phyloP scores from a whole-genome alignment of 2,329 filamentous ascomycete species.

The Penicillium sp. region DNA sequence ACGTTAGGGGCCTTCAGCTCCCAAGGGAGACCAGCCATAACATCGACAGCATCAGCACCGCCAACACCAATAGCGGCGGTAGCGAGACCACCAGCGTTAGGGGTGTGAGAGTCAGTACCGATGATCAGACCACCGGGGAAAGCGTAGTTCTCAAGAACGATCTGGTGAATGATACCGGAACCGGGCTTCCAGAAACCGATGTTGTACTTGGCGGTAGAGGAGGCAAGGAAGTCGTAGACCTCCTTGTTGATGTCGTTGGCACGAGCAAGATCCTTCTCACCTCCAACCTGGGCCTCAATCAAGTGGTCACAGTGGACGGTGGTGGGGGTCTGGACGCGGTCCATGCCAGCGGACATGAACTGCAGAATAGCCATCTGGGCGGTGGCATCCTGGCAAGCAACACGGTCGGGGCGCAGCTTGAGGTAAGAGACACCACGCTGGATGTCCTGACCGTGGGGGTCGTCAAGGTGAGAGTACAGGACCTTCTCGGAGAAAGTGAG shows the following conservation, averaged over 20 bases:
- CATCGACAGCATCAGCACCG: slow-evolving; percentile 97
- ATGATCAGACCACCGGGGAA: slow-evolving; percentile 98
- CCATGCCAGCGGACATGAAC: slow-evolving; percentile 99
- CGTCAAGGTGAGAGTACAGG: slow-evolving; percentile 96
- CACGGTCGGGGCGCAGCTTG: slow-evolving; percentile 93
- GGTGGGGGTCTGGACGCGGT: slow-evolving; percentile 85
- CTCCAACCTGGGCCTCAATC: slow-evolving; percentile 95
- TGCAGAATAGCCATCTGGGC: slow-evolving; percentile 99
- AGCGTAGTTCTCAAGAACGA: slow-evolving; percentile 96
- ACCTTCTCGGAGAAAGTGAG: slow-evolving; percentile 98
- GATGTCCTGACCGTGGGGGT: slow-evolving; percentile 93
- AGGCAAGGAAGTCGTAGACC: slow-evolving; percentile 95
- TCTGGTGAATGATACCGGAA: slow-evolving; percentile 99
- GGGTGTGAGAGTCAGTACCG: slow-evolving; percentile 96
- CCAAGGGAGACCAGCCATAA: slow-evolving; percentile 96
- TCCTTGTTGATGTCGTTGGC: slow-evolving; percentile 96
- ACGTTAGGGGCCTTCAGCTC: slow-evolving; percentile 97
- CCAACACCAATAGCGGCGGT: slow-evolving; percentile 95
- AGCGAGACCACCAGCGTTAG: slow-evolving; percentile 93
- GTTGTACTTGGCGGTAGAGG: slow-evolving; percentile 97
- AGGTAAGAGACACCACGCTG: slow-evolving; percentile 94
- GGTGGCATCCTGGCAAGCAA: slow-evolving; percentile 98
- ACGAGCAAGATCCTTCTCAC: slow-evolving; percentile 86
- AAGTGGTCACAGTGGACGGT: slow-evolving; percentile 99
- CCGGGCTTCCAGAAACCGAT: slow-evolving; percentile 99